Evolutionary conservation across 805 yeast genomes (phyloP).

Genomic region (Pichia eremophila): DNA sequence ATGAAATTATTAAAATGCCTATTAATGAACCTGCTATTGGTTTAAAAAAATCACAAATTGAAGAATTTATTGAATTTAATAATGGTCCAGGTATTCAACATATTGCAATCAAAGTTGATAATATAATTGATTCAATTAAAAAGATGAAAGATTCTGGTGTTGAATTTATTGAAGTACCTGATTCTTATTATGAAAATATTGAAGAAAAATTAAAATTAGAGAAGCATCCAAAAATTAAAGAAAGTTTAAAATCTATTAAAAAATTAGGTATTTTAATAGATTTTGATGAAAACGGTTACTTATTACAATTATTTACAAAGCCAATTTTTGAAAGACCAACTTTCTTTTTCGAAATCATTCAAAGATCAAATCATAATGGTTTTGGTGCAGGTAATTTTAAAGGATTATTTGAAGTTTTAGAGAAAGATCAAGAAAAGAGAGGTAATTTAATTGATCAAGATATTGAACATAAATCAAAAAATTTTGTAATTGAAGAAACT

Average conservation of each 20-base stretch:
- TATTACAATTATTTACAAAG: slow-evolving; percentile 71
- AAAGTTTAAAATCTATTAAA: slow-evolving; percentile 41
- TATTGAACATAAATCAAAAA: background rate
- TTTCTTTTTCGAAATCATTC: slow-evolving; percentile 71
- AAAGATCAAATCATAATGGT: slow-evolving; percentile 70
- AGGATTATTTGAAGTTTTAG: slow-evolving; percentile 72
- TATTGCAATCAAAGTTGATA: slow-evolving; percentile 55
- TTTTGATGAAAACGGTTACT: slow-evolving; percentile 68
- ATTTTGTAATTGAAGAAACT: background rate
- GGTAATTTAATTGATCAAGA: slow-evolving; percentile 43
- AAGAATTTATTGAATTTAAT: slow-evolving; percentile 67
- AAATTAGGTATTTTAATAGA: slow-evolving; percentile 60
- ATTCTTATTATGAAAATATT: slow-evolving; percentile 46
- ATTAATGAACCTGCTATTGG: slow-evolving; percentile 78
- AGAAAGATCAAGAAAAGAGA: slow-evolving; percentile 60
- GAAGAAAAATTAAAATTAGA: slow-evolving; percentile 30
- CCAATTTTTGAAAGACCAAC: slow-evolving; percentile 77
- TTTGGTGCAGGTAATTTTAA: slow-evolving; percentile 87
- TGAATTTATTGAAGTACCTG: slow-evolving; percentile 56
- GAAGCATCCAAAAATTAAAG: slow-evolving; percentile 37
- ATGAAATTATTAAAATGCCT: slow-evolving; percentile 66
- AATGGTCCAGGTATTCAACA: slow-evolving; percentile 84
- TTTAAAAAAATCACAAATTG: slow-evolving; percentile 60
- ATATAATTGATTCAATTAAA: slow-evolving; percentile 49
- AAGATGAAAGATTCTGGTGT: slow-evolving; percentile 53